A percentile compares a stretch with the other conserved stretches of the same genome.
These are phyloP conservation scores for Ophiorrhiza pumila DNA, from an alignment of 257 asterid genomes.

Conservation along the genomic window DNA sequence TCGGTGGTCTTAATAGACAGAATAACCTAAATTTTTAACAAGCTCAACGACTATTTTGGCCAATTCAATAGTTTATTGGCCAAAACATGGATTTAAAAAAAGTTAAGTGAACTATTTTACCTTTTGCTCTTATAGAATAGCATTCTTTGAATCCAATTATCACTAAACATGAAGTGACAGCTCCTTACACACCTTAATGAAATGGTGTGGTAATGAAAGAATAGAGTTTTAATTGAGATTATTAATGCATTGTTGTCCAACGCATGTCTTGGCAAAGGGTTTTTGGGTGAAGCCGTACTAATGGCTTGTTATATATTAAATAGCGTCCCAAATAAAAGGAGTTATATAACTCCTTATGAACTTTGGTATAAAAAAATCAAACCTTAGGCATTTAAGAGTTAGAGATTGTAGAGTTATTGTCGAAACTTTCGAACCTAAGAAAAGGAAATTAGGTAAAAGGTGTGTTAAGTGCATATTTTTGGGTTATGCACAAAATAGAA, in stretches of 20 bases:
- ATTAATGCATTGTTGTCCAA: background rate
- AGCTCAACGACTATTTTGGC: too few relatives aligned
- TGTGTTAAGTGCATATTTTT: conserved; percentile 10
- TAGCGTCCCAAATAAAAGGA: background rate
- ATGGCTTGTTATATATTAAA: background rate
- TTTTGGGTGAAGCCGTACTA: conserved; percentile 10
- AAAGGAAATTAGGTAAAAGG: conserved; percentile 13
- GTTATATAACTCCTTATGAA: background rate
- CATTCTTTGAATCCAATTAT: too few relatives aligned
- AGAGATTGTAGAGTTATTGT: conserved; percentile 8
- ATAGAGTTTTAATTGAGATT: too few relatives aligned
- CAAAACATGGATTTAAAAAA: too few relatives aligned
- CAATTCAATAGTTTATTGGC: too few relatives aligned
- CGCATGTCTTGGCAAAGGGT: background rate
- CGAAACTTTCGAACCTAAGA: background rate
- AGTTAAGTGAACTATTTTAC: too few relatives aligned
- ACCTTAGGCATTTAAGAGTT: conserved; percentile 1
- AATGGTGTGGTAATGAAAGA: too few relatives aligned
- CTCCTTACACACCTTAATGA: too few relatives aligned
- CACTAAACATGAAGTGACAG: too few relatives aligned
- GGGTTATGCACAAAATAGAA: conserved; percentile 15
- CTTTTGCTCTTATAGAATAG: too few relatives aligned
- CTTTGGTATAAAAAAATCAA: background rate
- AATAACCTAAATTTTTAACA: too few relatives aligned
- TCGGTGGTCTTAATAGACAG: too few relatives aligned